Conservation (phyloP, 1,284 basidiomycete genomes). For the Puccinia horiana region DNA sequence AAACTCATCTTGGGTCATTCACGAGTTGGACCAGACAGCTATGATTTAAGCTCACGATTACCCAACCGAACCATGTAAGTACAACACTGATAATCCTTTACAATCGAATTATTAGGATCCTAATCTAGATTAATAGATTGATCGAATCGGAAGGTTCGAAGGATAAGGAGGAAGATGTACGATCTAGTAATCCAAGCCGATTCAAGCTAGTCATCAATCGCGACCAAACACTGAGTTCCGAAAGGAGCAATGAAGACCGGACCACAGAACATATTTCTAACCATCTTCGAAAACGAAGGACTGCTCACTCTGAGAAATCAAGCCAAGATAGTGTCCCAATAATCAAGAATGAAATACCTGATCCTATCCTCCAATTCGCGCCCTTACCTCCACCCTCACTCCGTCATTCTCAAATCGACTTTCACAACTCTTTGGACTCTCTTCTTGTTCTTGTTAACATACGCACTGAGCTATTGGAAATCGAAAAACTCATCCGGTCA, state of each 20-base stretch:
- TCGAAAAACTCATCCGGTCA: not conserved
- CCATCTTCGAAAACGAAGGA: too few species aligned
- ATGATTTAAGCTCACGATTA: constrained; percentile 19
- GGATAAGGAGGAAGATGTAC: too few species aligned
- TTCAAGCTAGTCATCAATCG: too few species aligned
- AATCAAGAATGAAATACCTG: not conserved
- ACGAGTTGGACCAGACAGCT: constrained; percentile 26
- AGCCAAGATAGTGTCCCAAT: not conserved
- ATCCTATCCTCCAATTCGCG: constrained; percentile 39
- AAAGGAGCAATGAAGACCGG: too few species aligned
- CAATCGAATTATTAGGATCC: too few species aligned
- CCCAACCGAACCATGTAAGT: constrained; percentile 30
- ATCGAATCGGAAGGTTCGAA: too few species aligned
- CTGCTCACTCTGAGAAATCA: not conserved
- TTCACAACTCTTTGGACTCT: not conserved
- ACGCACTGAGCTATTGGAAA: not conserved
- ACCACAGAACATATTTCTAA: too few species aligned
- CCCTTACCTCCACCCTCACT: constrained; percentile 31
- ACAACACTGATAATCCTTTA: not conserved
- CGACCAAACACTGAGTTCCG: too few species aligned
- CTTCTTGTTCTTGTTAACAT: constrained; percentile 14
- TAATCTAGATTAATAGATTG: too few species aligned
- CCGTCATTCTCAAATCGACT: not conserved
- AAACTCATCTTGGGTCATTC: constrained; percentile 17
- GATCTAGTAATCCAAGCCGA: too few species aligned